A percentile compares a stretch with the other conserved stretches of the same genome.
Evolutionary conservation across 106 monocot species (phyloP).

Genomic region (Narthecium ossifragum): DNA sequence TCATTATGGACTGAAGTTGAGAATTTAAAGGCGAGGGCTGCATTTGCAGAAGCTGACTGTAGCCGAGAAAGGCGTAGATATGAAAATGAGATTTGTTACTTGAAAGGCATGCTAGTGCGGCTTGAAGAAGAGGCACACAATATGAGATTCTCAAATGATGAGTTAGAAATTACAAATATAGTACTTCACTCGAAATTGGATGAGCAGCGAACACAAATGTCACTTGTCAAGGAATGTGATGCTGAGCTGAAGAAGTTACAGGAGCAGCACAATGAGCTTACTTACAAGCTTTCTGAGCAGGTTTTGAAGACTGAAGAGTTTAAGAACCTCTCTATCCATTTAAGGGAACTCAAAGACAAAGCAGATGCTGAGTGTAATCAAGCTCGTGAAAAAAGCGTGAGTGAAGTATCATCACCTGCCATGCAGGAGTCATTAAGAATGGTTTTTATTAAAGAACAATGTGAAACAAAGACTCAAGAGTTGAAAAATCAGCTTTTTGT

Average conservation of each 20-base stretch:
- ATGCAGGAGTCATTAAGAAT: slow-evolving; percentile 80
- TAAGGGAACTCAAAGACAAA: slow-evolving; percentile 90
- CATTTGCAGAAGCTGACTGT: slow-evolving; percentile 21
- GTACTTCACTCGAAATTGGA: slow-evolving; percentile 59
- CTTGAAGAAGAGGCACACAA: slow-evolving; percentile 56
- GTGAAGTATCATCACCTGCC: slow-evolving; percentile 31
- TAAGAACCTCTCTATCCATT: slow-evolving; percentile 76
- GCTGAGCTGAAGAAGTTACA: slow-evolving; percentile 38
- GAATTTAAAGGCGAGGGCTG: slow-evolving; percentile 17
- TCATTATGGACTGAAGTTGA: slow-evolving; percentile 11
- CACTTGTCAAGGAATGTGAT: slow-evolving; percentile 29
- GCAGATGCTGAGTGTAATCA: slow-evolving; percentile 57
- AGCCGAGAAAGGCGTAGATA: slow-evolving; percentile 12
- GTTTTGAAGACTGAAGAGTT: slow-evolving; percentile 91
- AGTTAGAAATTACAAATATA: slow-evolving; percentile 38
- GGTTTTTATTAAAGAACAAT: slow-evolving; percentile 94
- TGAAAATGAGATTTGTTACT: slow-evolving; percentile 33
- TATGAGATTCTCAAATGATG: slow-evolving; percentile 42
- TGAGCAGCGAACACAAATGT: slow-evolving; percentile 42
- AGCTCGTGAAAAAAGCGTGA: slow-evolving; percentile 52
- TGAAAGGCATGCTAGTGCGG: slow-evolving; percentile 26
- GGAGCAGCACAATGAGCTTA: slow-evolving; percentile 59
- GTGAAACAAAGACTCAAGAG: slow-evolving; percentile 78
- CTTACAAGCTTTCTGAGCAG: slow-evolving; percentile 70
- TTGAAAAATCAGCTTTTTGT: slow-evolving; percentile 56